Evolutionary conservation across 441 rosid species (phyloP), one percentile per base, ranked within the genome.

Genomic region (Pelargonium fulgidum): DNA sequence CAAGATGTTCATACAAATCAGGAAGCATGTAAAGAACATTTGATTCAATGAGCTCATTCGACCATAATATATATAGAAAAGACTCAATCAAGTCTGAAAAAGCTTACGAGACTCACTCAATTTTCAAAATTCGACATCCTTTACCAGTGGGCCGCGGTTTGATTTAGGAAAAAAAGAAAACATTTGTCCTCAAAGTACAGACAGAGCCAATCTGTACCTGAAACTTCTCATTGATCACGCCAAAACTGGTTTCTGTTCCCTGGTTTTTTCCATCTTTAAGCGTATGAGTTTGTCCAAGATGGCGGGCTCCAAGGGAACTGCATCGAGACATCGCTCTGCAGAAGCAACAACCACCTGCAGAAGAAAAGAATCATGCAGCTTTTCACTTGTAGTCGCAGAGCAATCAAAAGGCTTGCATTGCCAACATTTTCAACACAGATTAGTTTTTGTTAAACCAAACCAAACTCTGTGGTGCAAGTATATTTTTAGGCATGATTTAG

Each of bases 281-380:
- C 89, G 98, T 78, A 94, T 87, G 66, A 94, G 94, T 81, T 87
- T 92, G 79, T 92, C 97, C 92, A 94, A 72, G 45, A 94, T 92
- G 16, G 98, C 90, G 66, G 90, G 94, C 82, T 94, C 99, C 77
- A 94, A 62, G 64, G 96, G 97, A 70, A 78, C 82, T 16, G 97
- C 96, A 76, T 94, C 99, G 65, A 90, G 92, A 70, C 96, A 94
- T 47, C 98, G 97, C 79, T 94, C 98, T 0, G 99, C 85, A 66
- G 97, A 86, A 75, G 97, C 91, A 76, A 94, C 97, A 20, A 90
- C 87, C 76, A 90, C 99, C 99, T 94, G 85, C 69, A 52, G 71
- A 75, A 68, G 65, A 70, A 67, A 67, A 70, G 50, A 73, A 63
- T 70, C 36, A 26, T 70, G 24, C 44, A 41, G 69, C 64, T 56